Conservation (phyloP, 2,329 filamentous ascomycete species). For the Colletotrichum cordylinicola region DNA sequence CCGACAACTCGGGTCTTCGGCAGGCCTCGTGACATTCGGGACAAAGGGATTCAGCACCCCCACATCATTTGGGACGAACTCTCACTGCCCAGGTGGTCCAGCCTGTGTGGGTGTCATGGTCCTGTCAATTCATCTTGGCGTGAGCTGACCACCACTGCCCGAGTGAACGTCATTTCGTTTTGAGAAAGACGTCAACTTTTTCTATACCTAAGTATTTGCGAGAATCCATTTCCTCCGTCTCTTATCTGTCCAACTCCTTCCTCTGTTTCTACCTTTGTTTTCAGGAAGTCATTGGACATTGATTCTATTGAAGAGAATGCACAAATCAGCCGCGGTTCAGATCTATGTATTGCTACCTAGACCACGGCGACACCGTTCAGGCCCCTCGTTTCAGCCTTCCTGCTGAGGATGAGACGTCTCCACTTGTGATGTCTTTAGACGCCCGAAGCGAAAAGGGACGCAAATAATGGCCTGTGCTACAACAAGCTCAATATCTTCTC, state of each 20-base stretch:
- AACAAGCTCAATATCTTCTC: too few species aligned
- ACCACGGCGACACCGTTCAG: too few species aligned
- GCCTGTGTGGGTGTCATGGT: neutral
- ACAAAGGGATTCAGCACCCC: neutral
- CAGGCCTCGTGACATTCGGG: neutral
- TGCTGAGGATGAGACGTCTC: too few species aligned
- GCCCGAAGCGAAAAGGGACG: too few species aligned
- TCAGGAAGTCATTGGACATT: neutral
- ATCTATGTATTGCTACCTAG: too few species aligned
- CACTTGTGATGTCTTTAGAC: too few species aligned
- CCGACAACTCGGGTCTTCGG: neutral
- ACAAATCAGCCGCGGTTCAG: too few species aligned
- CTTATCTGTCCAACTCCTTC: neutral
- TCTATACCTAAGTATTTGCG: neutral
- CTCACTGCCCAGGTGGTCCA: too few species aligned
- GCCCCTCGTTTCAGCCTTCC: too few species aligned
- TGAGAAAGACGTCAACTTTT: neutral
- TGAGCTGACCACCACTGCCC: neutral
- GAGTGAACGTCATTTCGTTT: neutral
- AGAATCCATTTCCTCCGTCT: neutral
- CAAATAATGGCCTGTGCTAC: too few species aligned
- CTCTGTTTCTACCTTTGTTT: neutral
- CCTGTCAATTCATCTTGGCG: neutral
- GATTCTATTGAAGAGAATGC: neutral
- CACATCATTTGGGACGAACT: neutral